Conservation (phyloP, 352 stramenopile genomes). For the Phytopythium sindhum region DNA sequence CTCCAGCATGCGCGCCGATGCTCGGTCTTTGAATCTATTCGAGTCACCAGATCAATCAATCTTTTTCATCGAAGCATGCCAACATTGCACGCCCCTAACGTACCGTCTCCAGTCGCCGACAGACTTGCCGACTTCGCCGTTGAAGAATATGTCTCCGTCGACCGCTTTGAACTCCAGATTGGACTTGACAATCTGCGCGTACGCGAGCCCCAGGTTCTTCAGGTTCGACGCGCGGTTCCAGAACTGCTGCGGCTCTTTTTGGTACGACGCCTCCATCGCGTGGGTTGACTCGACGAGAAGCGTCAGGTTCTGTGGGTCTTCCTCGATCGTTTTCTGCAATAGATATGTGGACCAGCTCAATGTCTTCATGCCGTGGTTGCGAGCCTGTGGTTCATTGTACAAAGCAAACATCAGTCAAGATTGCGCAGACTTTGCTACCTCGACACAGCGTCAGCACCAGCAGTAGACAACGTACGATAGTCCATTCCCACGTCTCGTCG, state of each 20-base stretch:
- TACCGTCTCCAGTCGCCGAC: conserved; percentile 44
- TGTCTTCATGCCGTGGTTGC: conserved; percentile 72
- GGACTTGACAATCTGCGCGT: conserved; percentile 92
- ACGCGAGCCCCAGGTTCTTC: conserved; percentile 94
- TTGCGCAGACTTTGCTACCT: neutral
- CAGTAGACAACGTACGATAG: conserved; percentile 57
- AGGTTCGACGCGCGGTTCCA: conserved; percentile 56
- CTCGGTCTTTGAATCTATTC: conserved; percentile 61
- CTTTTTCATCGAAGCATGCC: neutral
- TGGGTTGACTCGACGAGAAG: conserved; percentile 71
- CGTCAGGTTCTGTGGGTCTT: conserved; percentile 58
- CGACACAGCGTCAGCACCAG: neutral
- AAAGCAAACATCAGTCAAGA: neutral
- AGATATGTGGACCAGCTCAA: conserved; percentile 85
- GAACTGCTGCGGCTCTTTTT: conserved; percentile 68
- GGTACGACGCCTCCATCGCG: conserved; percentile 61
- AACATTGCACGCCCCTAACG: no score
- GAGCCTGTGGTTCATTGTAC: conserved; percentile 28
- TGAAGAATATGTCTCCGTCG: conserved; percentile 45
- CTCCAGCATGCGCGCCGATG: conserved; percentile 62
- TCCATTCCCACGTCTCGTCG: conserved; percentile 92
- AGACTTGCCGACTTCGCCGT: conserved; percentile 31
- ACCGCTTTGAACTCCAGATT: conserved; percentile 34
- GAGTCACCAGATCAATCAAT: neutral
- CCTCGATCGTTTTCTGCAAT: conserved; percentile 79